Conservation (phyloP, 345 rosid genomes). For the Bruguiera parviflora region DNA sequence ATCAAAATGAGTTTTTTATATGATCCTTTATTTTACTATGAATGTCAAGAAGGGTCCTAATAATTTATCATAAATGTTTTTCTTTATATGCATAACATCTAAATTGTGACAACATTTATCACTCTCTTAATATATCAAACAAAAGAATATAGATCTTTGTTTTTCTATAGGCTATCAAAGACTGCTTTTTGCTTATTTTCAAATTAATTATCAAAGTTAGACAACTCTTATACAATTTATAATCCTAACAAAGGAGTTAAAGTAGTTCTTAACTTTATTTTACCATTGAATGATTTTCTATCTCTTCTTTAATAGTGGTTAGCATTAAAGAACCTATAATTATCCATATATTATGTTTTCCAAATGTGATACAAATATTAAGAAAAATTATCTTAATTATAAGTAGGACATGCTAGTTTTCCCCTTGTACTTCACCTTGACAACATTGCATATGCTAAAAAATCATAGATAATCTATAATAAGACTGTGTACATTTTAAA, state of each 20-base stretch:
- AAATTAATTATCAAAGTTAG: neutral
- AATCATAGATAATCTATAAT: neutral
- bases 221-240: neutral
- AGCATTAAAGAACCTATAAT: neutral
- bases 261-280: neutral
- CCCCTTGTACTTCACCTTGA: neutral
- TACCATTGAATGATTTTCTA: neutral
- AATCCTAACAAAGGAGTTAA: neutral
- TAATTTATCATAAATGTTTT: neutral
- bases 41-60: neutral
- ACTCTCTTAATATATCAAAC: neutral
- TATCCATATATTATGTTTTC: neutral
- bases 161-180: neutral
- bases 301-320: neutral
- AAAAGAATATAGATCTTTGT: neutral
- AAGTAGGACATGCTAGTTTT: too few relatives aligned
- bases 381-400: neutral
- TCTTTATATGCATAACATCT: conserved; percentile 7
- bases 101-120: neutral
- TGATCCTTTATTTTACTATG: neutral
- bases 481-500: neutral
- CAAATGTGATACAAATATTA: neutral
- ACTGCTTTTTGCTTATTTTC: neutral
- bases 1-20: neutral
- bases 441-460: neutral